Base-by-base conservation (phyloP, 108 stramenopile genomes). In the Skeletonema tropicum region DNA sequence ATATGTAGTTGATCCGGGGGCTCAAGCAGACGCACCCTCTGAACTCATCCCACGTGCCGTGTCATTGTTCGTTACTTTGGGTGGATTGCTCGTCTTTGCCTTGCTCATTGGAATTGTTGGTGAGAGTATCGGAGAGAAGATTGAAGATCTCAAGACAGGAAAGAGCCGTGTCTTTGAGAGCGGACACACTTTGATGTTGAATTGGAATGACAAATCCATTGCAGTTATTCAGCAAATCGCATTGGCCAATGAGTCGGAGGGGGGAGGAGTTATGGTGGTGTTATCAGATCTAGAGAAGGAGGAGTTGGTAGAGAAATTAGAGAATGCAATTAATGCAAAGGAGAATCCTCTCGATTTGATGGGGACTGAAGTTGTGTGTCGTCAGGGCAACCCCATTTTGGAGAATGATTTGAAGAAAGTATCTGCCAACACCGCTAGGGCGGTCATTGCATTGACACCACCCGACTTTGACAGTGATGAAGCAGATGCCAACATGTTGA, bases 51-150 rank as follows among this genome's bases (percentile, higher is more conserved):
- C 48, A 10, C 68, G 79, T 13, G 13, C 75, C 57, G 79, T 80
- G n/a, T 69, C 75, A 5, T 49, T 80, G 61, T 5, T 68, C 21
- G 32, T 75, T 6, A 69, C 79, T 13, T 60, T 80, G 26, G 79
- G 79, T 26, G 79, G 79, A 60, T 75, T 80, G 79, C 45, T 80
- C 31, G 61, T 80, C 42, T 75, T 75, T 19, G 79, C 79, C 3
- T 33, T 80, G 60, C 60, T 80, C 30, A 75, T 80, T 11, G 79
- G 79, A 26, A 80, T 80, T 55, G 69, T 80, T 9, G 58, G 74
- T 15, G 79, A 80, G 35, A 38, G 41, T 58, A 62, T 80, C 14
- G 57, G 49, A 6, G 75, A 76, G 11, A 14, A 59, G 21, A 52
- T 80, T 29, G 71, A 80, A 31, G 75, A 80, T 68, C 70, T 80